A percentile compares a stretch with the other conserved stretches of the same genome.
phyloP scores from a whole-genome alignment of 148 eudicot species.

The Drosera capensis region DNA sequence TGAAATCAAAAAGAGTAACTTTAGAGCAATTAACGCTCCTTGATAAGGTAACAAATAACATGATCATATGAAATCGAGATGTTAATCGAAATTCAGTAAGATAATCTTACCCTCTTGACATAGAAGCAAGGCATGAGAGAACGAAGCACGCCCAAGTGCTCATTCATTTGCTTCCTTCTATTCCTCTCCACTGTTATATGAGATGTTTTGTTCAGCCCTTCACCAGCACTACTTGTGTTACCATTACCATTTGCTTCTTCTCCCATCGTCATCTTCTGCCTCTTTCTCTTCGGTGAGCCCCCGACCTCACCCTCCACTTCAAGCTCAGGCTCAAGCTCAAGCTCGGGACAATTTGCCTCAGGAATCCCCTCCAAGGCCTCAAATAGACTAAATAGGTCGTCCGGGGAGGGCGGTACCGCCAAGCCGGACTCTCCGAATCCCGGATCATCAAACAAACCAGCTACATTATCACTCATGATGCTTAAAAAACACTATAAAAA shows the following conservation, averaged over 20 bases:
- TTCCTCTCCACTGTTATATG: slow-evolving; percentile 87
- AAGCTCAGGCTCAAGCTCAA: slow-evolving; percentile 9
- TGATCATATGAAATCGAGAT: too few relatives aligned
- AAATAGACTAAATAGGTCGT: slow-evolving; percentile 44
- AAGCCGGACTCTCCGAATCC: slow-evolving; percentile 15
- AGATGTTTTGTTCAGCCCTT: slow-evolving; percentile 26
- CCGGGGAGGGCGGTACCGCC: slow-evolving; percentile 16
- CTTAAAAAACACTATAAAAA: background rate
- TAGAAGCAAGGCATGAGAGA: slow-evolving; percentile 93
- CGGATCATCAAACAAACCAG: slow-evolving; percentile 4
- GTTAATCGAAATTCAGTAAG: too few relatives aligned
- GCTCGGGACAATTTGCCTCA: slow-evolving; percentile 7
- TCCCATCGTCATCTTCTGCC: slow-evolving; percentile 12
- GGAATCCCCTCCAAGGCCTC: slow-evolving; percentile 32
- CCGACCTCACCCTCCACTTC: slow-evolving; percentile 2
- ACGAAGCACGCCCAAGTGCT: slow-evolving; percentile 54
- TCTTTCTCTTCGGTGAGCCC: slow-evolving; percentile 30
- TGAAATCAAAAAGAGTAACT: too few relatives aligned
- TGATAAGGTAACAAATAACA: too few relatives aligned
- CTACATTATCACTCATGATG: background rate
- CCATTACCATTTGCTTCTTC: background rate
- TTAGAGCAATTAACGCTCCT: too few relatives aligned
- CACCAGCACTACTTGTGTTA: slow-evolving; percentile 4
- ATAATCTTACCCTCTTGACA: slow-evolving; percentile 61
- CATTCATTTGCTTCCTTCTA: slow-evolving; percentile 95